A percentile compares a stretch with the other conserved stretches of the same genome.
Evolutionary conservation across 441 rosid genomes (phyloP).

Genomic region (Arabidopsis lyrata): DNA sequence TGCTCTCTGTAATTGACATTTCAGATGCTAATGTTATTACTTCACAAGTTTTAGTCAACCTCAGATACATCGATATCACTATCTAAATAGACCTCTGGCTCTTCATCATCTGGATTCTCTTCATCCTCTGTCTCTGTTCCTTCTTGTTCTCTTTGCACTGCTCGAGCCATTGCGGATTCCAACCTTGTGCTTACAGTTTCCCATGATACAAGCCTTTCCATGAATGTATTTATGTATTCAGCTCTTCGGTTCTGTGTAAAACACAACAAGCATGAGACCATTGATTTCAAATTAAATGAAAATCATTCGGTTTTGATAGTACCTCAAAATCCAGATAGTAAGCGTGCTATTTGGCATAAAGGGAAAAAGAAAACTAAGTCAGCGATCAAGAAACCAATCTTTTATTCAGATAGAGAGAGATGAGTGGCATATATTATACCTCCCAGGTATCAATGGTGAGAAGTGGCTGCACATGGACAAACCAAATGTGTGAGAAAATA

Average conservation of each 20-base stretch:
- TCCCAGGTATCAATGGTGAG: constrained; percentile 96
- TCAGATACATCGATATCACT: constrained; percentile 59
- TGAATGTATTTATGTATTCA: constrained; percentile 66
- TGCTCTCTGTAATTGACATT: constrained; percentile 19
- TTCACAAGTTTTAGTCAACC: constrained; percentile 46
- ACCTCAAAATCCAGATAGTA: constrained; percentile 96
- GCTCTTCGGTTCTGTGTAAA: constrained; percentile 68
- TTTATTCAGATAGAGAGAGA: constrained; percentile 3
- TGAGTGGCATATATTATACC: constrained; percentile 53
- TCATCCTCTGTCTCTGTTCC: constrained; percentile 58
- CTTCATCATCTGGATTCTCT: constrained; percentile 49
- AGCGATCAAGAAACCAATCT: constrained; percentile 28
- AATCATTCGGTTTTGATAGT: constrained; percentile 19
- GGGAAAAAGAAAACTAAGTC: constrained; percentile 18
- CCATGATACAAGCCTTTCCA: constrained; percentile 93
- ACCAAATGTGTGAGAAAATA: constrained; percentile 27
- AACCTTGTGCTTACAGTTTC: constrained; percentile 77
- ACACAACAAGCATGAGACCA: constrained; percentile 31
- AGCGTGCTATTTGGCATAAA: constrained; percentile 69
- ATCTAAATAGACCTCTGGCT: constrained; percentile 57
- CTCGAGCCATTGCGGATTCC: constrained; percentile 66
- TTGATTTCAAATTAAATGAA: neutral
- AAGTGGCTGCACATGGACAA: constrained; percentile 71
- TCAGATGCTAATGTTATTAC: constrained; percentile 32
- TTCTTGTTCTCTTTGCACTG: constrained; percentile 67